These are phyloP conservation scores for Avena sativa DNA, from an alignment of 176 grass and related monocot genomes.

Conservation along the genomic window DNA sequence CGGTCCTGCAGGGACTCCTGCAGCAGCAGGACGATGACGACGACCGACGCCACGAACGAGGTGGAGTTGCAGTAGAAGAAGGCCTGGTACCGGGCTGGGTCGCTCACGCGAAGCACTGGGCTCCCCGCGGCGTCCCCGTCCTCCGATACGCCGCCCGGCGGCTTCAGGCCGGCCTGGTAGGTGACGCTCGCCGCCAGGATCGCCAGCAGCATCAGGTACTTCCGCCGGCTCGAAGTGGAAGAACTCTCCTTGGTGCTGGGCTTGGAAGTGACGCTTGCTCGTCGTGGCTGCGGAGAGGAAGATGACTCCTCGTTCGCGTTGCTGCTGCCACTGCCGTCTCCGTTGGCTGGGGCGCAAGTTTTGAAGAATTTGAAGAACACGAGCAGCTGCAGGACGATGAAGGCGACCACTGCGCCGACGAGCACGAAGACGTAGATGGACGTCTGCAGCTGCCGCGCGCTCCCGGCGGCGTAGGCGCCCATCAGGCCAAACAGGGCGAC, in stretches of 20 bases:
- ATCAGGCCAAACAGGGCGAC: slow-evolving; percentile 8
- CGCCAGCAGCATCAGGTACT: slow-evolving; percentile 50
- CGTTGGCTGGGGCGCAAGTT: neutral
- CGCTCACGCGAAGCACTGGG: slow-evolving; percentile 3
- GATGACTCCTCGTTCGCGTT: neutral
- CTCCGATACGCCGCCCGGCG: slow-evolving; percentile 36
- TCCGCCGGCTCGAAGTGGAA: neutral
- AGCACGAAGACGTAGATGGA: slow-evolving; percentile 18
- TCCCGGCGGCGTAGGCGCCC: slow-evolving; percentile 32
- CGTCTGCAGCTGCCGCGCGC: neutral
- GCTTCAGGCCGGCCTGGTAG: slow-evolving; percentile 46
- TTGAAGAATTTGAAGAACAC: neutral
- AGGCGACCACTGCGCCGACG: neutral
- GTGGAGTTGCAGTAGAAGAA: slow-evolving; percentile 63
- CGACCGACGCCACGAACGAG: slow-evolving; percentile 48
- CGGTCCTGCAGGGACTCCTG: neutral
- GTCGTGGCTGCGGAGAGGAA: neutral
- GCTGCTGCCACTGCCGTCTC: too few relatives aligned
- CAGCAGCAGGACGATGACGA: slow-evolving; percentile 46
- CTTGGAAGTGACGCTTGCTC: neutral
- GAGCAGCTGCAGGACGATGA: neutral
- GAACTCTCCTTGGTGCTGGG: neutral
- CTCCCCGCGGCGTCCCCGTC: neutral
- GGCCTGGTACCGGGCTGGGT: slow-evolving; percentile 18
- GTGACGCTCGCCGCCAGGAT: slow-evolving; percentile 50